A percentile compares a stretch with the other conserved stretches of the same genome.
Conservation (phyloP, 1,284 basidiomycete genomes). For the Ganoderma multipileum region DNA sequence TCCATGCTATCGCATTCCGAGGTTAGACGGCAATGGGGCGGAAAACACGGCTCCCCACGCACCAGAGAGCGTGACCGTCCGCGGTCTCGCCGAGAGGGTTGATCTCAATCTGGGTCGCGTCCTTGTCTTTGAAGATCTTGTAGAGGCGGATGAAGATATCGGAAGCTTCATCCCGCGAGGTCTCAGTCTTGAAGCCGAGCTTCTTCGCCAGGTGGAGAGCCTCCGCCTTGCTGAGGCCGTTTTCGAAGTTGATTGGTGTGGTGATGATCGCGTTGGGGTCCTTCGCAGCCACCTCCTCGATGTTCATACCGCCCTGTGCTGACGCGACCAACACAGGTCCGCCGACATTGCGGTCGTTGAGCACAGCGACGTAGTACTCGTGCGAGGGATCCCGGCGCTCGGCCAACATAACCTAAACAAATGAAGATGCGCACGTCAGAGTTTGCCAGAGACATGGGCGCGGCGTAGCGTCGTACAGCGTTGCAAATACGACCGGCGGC, state of each 20-base stretch:
- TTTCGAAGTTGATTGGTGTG: slow-evolving; percentile 89
- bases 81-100: slow-evolving; percentile 97
- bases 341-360: slow-evolving; percentile 93
- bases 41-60: slow-evolving; percentile 21
- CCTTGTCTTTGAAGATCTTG: slow-evolving; percentile 98
- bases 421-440: slow-evolving; percentile 2
- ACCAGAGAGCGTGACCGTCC: slow-evolving; percentile 96
- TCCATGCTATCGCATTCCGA: slow-evolving; percentile 80
- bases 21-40: background rate
- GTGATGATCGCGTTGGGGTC: slow-evolving; percentile 97
- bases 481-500: slow-evolving; percentile 94
- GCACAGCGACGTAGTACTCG: slow-evolving; percentile 98
- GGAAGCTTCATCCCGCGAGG: slow-evolving; percentile 84
- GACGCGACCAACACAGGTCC: slow-evolving; percentile 95
- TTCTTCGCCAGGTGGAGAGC: slow-evolving; percentile 87
- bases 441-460: background rate
- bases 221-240: slow-evolving; percentile 78
- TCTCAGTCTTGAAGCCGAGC: slow-evolving; percentile 85
- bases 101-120: slow-evolving; percentile 99
- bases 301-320: slow-evolving; percentile 96
- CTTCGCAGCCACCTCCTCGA: slow-evolving; percentile 99
- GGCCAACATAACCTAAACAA: slow-evolving; percentile 90
- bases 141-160: slow-evolving; percentile 96
- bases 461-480: slow-evolving; percentile 62
- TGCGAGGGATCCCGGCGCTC: slow-evolving; percentile 94